A percentile compares a stretch with the other conserved stretches of the same genome.
phyloP scores from a whole-genome alignment of 805 yeast species.

The Lipomyces lipofer region DNA sequence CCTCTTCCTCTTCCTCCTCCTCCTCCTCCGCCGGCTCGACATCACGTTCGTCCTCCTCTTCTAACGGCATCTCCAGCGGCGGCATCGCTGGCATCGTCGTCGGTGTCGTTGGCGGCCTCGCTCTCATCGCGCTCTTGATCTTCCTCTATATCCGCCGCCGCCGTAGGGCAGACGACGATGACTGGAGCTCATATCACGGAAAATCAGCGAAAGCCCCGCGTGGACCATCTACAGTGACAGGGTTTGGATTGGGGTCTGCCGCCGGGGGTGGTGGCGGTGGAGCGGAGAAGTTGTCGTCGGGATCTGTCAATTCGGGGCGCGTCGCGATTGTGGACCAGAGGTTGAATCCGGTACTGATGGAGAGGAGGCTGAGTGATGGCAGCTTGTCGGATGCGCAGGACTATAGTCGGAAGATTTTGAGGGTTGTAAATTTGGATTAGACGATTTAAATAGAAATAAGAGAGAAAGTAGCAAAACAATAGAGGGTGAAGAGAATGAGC shows the following conservation, averaged over 20 bases:
- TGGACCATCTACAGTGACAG: too few species aligned
- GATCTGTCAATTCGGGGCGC: conserved; percentile 29
- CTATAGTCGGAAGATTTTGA: conserved; percentile 73
- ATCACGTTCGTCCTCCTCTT: conserved; percentile 21
- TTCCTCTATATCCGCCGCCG: conserved; percentile 48
- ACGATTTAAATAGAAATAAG: not conserved
- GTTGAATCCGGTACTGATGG: conserved; percentile 73
- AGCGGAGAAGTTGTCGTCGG: conserved; percentile 19
- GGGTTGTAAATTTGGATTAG: conserved; percentile 83
- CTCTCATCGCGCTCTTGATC: conserved; percentile 44
- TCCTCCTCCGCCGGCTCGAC: conserved; percentile 35
- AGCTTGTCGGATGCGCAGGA: conserved; percentile 84
- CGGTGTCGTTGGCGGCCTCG: conserved; percentile 52
- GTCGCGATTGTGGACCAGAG: conserved; percentile 56
- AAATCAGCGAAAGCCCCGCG: not conserved
- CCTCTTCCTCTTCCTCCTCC: conserved; percentile 37
- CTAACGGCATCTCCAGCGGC: conserved; percentile 42
- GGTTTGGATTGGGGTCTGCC: not conserved
- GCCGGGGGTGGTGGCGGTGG: conserved; percentile 4
- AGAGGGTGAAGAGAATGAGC: too few species aligned
- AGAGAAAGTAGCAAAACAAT: too few species aligned
- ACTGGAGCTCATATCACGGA: conserved; percentile 31
- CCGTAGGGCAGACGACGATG: conserved; percentile 43
- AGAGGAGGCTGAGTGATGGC: conserved; percentile 78
- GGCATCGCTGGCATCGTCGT: conserved; percentile 65